These are phyloP conservation scores for Talaromyces amestolkiae DNA, from an alignment of 2,329 filamentous ascomycete species.

Conservation along the genomic window DNA sequence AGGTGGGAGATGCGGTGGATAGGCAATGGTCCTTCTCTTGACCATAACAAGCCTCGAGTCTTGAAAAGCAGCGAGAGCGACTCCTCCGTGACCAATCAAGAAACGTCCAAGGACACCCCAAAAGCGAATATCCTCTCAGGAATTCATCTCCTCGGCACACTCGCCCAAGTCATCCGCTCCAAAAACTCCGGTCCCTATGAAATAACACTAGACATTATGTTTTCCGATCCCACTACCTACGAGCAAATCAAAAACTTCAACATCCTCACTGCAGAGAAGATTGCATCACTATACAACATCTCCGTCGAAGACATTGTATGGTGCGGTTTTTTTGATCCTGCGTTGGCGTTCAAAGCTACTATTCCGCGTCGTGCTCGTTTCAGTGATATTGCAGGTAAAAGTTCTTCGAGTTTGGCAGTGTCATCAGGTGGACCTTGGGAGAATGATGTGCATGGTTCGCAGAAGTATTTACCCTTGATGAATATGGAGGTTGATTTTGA, in stretches of 20 bases:
- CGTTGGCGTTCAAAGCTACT: constrained; percentile 14
- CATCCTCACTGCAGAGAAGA: neutral
- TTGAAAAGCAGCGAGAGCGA: neutral
- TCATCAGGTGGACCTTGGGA: neutral
- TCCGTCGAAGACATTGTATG: neutral
- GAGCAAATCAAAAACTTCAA: constrained; percentile 8
- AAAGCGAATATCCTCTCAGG: neutral
- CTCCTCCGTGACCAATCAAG: neutral
- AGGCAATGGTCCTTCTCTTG: neutral
- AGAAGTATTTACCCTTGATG: neutral
- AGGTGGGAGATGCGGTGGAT: neutral
- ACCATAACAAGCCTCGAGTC: neutral
- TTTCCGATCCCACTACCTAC: neutral
- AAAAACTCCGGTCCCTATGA: constrained; percentile 12
- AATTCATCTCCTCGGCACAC: neutral
- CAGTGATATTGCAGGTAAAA: neutral
- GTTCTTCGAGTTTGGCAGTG: neutral
- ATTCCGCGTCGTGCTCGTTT: neutral
- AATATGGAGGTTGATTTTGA: neutral
- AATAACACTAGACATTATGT: constrained; percentile 9
- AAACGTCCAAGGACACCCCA: neutral
- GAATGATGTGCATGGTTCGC: neutral
- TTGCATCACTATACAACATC: constrained; percentile 2
- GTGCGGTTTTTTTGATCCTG: constrained; percentile 11
- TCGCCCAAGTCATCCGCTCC: constrained; percentile 1